These are phyloP conservation scores for Calonectria leucothoes DNA, from an alignment of 2,329 filamentous ascomycete species.

Conservation along the genomic window DNA sequence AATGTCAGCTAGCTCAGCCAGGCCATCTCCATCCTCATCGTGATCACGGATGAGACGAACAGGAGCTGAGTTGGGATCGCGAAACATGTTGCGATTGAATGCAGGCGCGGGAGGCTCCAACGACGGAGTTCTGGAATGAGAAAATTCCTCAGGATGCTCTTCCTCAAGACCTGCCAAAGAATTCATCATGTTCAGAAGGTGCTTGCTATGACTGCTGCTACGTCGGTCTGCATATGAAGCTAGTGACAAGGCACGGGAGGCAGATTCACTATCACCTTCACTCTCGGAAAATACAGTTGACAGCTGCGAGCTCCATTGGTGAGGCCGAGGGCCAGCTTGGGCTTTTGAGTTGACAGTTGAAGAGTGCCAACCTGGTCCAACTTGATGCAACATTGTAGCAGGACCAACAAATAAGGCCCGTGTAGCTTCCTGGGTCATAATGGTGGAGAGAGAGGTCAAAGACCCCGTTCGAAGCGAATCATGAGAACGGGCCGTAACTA, in stretches of 20 bases:
- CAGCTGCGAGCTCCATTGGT: constrained; percentile 73
- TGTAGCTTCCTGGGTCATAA: constrained; percentile 62
- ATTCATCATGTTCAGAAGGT: constrained; percentile 69
- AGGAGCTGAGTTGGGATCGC: constrained; percentile 49
- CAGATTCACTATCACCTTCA: constrained; percentile 63
- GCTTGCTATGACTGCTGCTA: constrained; percentile 64
- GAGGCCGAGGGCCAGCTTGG: constrained; percentile 49
- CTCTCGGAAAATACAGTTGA: constrained; percentile 74
- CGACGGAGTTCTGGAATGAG: constrained; percentile 57
- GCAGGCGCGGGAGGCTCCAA: constrained; percentile 62
- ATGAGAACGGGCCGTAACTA: constrained; percentile 62
- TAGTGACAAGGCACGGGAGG: constrained; percentile 60
- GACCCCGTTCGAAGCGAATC: constrained; percentile 66
- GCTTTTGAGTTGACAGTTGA: constrained; percentile 26
- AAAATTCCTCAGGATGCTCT: constrained; percentile 48
- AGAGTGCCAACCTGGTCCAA: constrained; percentile 37
- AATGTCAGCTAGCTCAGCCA: constrained; percentile 72
- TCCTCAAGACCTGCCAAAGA: constrained; percentile 61
- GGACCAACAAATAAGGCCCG: constrained; percentile 46
- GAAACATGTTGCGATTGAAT: constrained; percentile 52
- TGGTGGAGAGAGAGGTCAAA: constrained; percentile 66
- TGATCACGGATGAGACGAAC: constrained; percentile 64
- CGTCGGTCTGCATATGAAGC: constrained; percentile 56
- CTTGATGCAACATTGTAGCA: constrained; percentile 41
- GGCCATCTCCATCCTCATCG: constrained; percentile 73